These are phyloP conservation scores for Chlamydomonas sp. DNA, from an alignment of 139 green algal species.

Conservation along the genomic window DNA sequence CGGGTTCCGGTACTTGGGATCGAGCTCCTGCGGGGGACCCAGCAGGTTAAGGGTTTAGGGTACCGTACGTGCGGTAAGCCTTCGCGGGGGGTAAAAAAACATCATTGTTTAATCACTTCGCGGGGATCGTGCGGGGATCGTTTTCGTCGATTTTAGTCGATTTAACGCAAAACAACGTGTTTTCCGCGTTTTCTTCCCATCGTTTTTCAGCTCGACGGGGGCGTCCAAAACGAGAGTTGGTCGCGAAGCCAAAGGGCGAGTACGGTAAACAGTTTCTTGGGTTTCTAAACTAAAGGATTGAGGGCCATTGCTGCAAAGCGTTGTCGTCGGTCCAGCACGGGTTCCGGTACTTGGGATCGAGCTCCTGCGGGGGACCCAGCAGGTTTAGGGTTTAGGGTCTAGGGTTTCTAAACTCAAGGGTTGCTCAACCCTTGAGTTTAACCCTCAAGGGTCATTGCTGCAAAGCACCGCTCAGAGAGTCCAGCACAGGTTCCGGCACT, in stretches of 20 bases:
- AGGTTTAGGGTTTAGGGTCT: too few species aligned
- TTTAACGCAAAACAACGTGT: background rate
- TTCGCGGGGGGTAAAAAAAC: background rate
- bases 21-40: background rate
- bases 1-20: conserved; percentile 26
- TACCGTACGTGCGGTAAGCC: too few species aligned
- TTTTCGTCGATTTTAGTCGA: too few species aligned
- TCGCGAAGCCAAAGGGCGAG: too few species aligned
- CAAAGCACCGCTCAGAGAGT: conserved; percentile 16
- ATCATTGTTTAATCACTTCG: background rate
- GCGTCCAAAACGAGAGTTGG: background rate
- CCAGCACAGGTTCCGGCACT: conserved; percentile 34
- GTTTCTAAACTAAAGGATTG: too few species aligned
- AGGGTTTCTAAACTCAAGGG: too few species aligned
- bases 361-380: background rate
- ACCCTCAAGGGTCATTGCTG: too few species aligned
- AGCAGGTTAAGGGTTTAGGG: too few species aligned
- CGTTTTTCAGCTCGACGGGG: background rate
- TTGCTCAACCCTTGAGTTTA: too few species aligned
- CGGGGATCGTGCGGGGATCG: too few species aligned
- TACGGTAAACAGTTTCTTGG: too few species aligned
- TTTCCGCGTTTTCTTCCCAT: background rate
- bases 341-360: conserved; percentile 24
- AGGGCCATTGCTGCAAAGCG: too few species aligned
- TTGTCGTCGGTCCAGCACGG: conserved; percentile 30